Percentiles rank a stretch among this genome's conserved stretches.
phyloP scores from a whole-genome alignment of 805 yeast genomes.

The Komagataella pastoris region DNA sequence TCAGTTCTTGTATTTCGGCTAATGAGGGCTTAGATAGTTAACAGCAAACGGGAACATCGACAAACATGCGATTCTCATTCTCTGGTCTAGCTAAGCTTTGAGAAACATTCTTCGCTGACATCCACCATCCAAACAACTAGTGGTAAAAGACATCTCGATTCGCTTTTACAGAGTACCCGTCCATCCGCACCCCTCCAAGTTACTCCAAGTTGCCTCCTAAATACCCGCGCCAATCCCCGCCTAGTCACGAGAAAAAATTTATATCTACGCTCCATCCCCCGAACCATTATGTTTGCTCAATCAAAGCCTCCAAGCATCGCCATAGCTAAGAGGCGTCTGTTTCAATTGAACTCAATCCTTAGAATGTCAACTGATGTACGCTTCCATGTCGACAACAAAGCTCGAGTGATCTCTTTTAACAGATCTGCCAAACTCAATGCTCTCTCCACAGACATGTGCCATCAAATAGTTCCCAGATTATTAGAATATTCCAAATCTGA shows the following conservation, averaged over 20 bases:
- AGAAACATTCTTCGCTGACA: background rate
- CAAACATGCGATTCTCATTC: too few species aligned
- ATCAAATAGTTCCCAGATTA: constrained; percentile 57
- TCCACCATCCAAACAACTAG: background rate
- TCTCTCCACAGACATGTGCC: constrained; percentile 62
- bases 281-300: background rate
- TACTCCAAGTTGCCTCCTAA: background rate
- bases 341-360: background rate
- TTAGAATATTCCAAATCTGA: constrained; percentile 64
- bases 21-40: too few species aligned
- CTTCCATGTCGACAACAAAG: constrained; percentile 45
- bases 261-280: background rate
- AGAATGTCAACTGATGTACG: constrained; percentile 34
- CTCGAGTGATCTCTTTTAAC: constrained; percentile 66
- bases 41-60: too few species aligned
- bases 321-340: background rate
- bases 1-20: too few species aligned
- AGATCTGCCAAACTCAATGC: constrained; percentile 81
- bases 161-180: background rate
- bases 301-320: background rate
- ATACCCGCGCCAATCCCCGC: background rate
- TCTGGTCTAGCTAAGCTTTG: too few species aligned
- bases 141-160: background rate
- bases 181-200: background rate
- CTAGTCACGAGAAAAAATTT: background rate